Evolutionary conservation across 345 rosid genomes (phyloP), one percentile per base, ranked within the genome.

Genomic region (Murraya paniculata): DNA sequence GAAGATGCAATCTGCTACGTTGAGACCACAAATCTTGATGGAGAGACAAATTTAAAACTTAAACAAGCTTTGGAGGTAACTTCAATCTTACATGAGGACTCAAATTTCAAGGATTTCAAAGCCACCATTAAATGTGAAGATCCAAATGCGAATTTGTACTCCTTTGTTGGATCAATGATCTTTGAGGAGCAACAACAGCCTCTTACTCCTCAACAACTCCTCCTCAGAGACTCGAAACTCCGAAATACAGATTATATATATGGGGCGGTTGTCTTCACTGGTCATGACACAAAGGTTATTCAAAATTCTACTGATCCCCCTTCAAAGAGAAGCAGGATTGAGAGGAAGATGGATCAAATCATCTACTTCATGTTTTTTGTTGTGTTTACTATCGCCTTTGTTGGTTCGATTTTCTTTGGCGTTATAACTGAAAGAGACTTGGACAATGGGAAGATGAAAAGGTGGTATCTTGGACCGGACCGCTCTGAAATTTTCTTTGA

Each of bases 1-100:
- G 97, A 90, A 1, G 98, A 93, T 76, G 94, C 90, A 62, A 77
- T 88, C 67, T 93, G 98, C 85, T 95, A 95, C 78, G 98, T 95
- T 25, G 98, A 93, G 89, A 95, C 98, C 57, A 95, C 90, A 97
- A 95, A 95, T 77, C 95, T 95, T 24, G 98, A 95, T 73, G 98
- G 98, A 16, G 98, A 95, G 81, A 93, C 98, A 22, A 95, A 95
- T 83, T 86, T 95, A 66, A 95, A 95, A 81, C 81, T 92, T 11
- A 93, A 91, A 80, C 95, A 95, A 85, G 97, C 91, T 73, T 79
- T 90, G 60, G 97, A 93, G 77, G 90, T 75, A 27, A 93, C 98
- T 77, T 87, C 93, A 4, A 77, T 77, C 50, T 84, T 93, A 76
- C 82, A 85, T 6, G 93, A 90, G 73, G 94, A 91, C 77, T 83